A percentile compares a stretch with the other conserved stretches of the same genome.
phyloP scores from a whole-genome alignment of 192 early-diverging fungal genomes.

The Spinellus fusiger region DNA sequence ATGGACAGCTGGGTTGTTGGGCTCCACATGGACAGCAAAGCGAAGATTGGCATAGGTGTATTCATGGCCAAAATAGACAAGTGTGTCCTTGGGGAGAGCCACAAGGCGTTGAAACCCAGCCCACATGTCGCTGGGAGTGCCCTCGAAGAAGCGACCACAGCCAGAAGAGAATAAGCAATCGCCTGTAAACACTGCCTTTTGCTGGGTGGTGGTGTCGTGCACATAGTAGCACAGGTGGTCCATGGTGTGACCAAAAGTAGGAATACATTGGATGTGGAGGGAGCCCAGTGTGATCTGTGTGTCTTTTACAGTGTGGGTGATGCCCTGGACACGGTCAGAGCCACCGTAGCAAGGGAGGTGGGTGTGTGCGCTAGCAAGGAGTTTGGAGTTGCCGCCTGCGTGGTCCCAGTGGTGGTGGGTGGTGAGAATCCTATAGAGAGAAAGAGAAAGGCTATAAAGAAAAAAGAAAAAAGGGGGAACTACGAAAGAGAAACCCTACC shows the following conservation, averaged over 20 bases:
- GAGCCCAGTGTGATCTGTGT: slow-evolving; percentile 16
- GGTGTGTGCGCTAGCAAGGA: not conserved
- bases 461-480: not conserved
- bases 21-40: slow-evolving; percentile 27
- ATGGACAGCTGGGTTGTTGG: slow-evolving; percentile 21
- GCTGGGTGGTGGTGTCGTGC: slow-evolving; percentile 7
- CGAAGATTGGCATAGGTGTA: slow-evolving; percentile 70
- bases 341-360: slow-evolving; percentile 23
- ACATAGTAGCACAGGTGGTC: slow-evolving; percentile 30
- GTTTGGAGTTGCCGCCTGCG: slow-evolving; percentile 30
- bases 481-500: not conserved
- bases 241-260: slow-evolving; percentile 28
- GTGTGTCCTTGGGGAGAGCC: slow-evolving; percentile 67
- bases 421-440: slow-evolving; percentile 26
- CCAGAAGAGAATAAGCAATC: slow-evolving; percentile 44
- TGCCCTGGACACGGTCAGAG: slow-evolving; percentile 10
- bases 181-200: slow-evolving; percentile 30
- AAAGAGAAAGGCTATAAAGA: not conserved
- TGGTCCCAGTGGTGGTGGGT: slow-evolving; percentile 39
- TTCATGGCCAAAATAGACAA: slow-evolving; percentile 91
- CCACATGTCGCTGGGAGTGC: slow-evolving; percentile 80
- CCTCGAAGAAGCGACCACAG: slow-evolving; percentile 94
- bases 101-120: slow-evolving; percentile 66
- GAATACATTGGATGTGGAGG: slow-evolving; percentile 17
- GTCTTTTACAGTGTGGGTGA: slow-evolving; percentile 15